Base-by-base conservation (phyloP, 805 yeast species). In the Barnettozyma botsteinii region DNA sequence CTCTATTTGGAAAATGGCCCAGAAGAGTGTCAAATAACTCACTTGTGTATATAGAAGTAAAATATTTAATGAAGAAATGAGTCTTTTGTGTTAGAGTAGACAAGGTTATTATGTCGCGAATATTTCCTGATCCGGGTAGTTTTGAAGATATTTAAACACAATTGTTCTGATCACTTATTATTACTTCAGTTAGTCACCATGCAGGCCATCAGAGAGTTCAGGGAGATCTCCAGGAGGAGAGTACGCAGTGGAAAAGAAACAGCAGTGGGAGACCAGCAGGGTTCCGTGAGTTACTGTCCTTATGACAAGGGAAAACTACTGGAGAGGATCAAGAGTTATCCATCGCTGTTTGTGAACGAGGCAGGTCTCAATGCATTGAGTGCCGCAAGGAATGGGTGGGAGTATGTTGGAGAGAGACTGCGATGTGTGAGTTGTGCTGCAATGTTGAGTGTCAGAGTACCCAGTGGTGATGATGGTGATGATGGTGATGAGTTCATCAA, bases 1-100 rank as follows among this genome's bases (percentile, higher is more conserved):
- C 7, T 80, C 88, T 72, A 71, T 82, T 24, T 72, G 85, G 62
- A 73, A 79, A 40, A 70, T 51, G 46, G 45, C 47, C 13, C 43
- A 40, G 21, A 40, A 40, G 17, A 36, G 43, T 15, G 9, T 36
- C 13, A 40, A 24, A 32, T 40, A 25, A 27, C n/a, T n/a, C n/a
- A n/a, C n/a, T n/a, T n/a, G n/a, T n/a, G n/a, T n/a, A n/a, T n/a
- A n/a, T n/a, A n/a, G n/a, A n/a, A n/a, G n/a, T n/a, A n/a, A n/a
- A n/a, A n/a, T n/a, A n/a, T n/a, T n/a, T n/a, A n/a, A n/a, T n/a
- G n/a, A n/a, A n/a, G n/a, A n/a, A n/a, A n/a, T n/a, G n/a, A n/a
- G n/a, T n/a, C n/a, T n/a, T n/a, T n/a, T n/a, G n/a, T n/a, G n/a
- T 13, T 21, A 25, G 19, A 13, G 14, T n/a, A 8, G 7, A 17